Percentiles rank a stretch among this genome's conserved stretches.
These are phyloP conservation scores for Colletotrichum tamarilloi DNA, from an alignment of 2,329 filamentous ascomycete species.

Conservation along the genomic window DNA sequence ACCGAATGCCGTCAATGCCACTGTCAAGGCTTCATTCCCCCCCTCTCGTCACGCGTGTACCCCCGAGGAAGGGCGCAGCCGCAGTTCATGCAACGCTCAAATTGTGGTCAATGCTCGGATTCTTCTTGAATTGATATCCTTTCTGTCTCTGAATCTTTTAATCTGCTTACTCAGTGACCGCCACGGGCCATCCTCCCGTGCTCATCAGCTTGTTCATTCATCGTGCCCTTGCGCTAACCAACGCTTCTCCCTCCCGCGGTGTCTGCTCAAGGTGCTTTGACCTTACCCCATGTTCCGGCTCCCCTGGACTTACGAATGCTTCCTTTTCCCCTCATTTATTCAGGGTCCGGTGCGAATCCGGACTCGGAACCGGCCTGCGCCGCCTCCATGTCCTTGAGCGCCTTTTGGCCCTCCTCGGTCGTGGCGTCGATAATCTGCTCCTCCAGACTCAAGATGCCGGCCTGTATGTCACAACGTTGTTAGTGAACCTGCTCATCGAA, in stretches of 20 bases:
- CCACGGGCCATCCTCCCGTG: neutral
- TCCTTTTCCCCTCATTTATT: slow-evolving; percentile 43
- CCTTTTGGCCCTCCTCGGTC: slow-evolving; percentile 84
- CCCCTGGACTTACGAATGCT: neutral
- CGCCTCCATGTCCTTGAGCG: slow-evolving; percentile 79
- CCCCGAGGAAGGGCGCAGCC: neutral
- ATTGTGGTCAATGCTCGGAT: slow-evolving; percentile 10
- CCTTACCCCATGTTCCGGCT: neutral
- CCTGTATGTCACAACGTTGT: slow-evolving; percentile 53
- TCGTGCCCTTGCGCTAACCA: neutral
- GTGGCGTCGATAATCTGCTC: slow-evolving; percentile 96
- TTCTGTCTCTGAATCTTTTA: neutral
- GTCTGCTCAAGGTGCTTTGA: neutral
- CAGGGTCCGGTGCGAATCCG: slow-evolving; percentile 51
- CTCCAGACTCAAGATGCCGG: slow-evolving; percentile 90
- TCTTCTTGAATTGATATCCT: neutral
- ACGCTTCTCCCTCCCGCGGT: neutral
- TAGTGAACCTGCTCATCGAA: slow-evolving; percentile 38
- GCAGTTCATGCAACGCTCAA: slow-evolving; percentile 11
- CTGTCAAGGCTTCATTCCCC: neutral
- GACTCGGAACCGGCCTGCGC: slow-evolving; percentile 46
- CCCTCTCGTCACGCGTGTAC: neutral
- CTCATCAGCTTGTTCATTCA: neutral
- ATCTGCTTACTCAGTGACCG: neutral
- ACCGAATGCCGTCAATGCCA: neutral